A percentile compares a stretch with the other conserved stretches of the same genome.
Conservation (phyloP, 2,329 filamentous ascomycete species). For the Tolypocladium pustulatum region DNA sequence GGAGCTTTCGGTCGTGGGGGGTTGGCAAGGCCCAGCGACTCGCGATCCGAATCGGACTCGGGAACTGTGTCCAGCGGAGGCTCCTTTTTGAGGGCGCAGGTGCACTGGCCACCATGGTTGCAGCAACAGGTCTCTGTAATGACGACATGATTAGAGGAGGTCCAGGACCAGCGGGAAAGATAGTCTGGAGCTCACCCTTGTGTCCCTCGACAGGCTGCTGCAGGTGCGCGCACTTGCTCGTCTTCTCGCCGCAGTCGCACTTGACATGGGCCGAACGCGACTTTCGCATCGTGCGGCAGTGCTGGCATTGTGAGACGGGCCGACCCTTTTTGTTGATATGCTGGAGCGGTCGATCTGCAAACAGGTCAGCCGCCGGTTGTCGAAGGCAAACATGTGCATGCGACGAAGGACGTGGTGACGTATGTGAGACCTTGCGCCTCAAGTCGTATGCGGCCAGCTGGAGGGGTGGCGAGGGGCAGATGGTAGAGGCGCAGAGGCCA, state of each 20-base stretch:
- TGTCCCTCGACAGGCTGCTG: constrained; percentile 47
- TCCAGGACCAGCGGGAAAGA: neutral
- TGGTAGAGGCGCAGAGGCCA: constrained; percentile 1
- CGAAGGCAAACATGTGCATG: neutral
- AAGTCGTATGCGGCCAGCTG: neutral
- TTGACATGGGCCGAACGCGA: constrained; percentile 89
- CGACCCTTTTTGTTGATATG: constrained; percentile 97
- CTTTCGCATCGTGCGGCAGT: constrained; percentile 94
- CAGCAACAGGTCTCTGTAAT: constrained; percentile 55
- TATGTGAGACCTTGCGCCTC: neutral
- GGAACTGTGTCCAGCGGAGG: constrained; percentile 49
- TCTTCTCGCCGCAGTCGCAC: constrained; percentile 94
- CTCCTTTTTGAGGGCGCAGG: constrained; percentile 55
- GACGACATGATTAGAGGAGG: constrained; percentile 4
- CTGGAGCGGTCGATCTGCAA: constrained; percentile 73
- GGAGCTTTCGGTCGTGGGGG: constrained; percentile 28
- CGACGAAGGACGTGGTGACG: neutral
- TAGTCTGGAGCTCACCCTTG: constrained; percentile 37
- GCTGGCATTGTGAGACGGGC: constrained; percentile 93
- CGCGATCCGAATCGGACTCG: constrained; percentile 50
- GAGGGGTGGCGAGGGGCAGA: neutral
- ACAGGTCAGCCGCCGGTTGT: constrained; percentile 11
- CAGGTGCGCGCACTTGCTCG: constrained; percentile 56
- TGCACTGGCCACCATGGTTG: constrained; percentile 58
- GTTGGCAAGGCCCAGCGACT: constrained; percentile 18